Base-by-base conservation (phyloP, 179 eudicot species). In the Camellia oleifera region DNA sequence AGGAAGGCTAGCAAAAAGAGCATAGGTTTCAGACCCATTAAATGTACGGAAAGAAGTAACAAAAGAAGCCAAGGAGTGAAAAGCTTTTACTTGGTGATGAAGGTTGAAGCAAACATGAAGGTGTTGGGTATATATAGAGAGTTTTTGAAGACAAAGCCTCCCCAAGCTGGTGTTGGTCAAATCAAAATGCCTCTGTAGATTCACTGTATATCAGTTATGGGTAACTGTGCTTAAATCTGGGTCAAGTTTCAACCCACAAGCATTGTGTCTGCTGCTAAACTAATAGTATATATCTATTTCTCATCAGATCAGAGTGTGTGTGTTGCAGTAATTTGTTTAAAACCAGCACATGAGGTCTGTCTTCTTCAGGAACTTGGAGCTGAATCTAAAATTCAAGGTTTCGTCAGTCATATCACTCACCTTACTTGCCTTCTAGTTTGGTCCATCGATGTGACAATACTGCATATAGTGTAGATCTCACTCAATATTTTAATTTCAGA, bases 1-100 rank as follows among this genome's bases (percentile, higher is more conserved):
- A 81, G 64, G 46, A 75, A 74, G 40, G 82, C 77, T 2, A 86
- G 72, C 42, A 86, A 78, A 72, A 86, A 60, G 48, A 84, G 26
- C 45, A 67, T 10, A 76, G 44, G n/a, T 78, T 76, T 79, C 23
- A 50, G 45, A 72, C 78, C 81, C 91, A 88, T 88, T 68, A 32
- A 32, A 32, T 32, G 40, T 32, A 32, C 0, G 79, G 23, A 2
- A 40, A 26, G 17, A 48, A 65, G 44, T 3, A 58, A 61, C 7
- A 17, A 2, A 63, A 5, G 26, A 26, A 64, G 44, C 8, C 40
- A 66, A 69, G 44, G 48, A 48, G 12, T 6, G 17, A 11, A 23
- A 48, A 7, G 40, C 46, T 67, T 26, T 48, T 60, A 45, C 54
- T 48, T 64, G 61, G 70, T 46, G 72, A 69, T 7, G 58, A 46